These are phyloP conservation scores for Saccharum spontaneum DNA, from an alignment of 176 grass and related monocot species.

Conservation along the genomic window DNA sequence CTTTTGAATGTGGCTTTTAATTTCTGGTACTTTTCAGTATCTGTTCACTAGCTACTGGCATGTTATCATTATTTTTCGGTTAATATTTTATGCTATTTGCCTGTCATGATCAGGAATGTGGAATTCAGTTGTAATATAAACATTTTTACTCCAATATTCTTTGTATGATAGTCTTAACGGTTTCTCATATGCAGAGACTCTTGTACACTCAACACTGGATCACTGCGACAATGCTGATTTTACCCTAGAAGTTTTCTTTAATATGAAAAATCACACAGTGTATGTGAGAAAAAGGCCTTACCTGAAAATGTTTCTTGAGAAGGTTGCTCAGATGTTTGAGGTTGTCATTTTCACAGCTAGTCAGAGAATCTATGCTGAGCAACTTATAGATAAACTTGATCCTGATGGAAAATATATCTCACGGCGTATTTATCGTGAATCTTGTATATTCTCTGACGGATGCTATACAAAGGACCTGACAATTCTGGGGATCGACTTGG, in stretches of 20 bases:
- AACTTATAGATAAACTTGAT: conserved; percentile 90
- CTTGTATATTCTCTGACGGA: conserved; percentile 90
- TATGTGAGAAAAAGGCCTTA: conserved; percentile 86
- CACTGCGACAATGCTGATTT: conserved; percentile 69
- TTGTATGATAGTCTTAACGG: conserved; percentile 27
- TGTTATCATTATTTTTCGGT: not conserved
- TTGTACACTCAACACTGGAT: conserved; percentile 91
- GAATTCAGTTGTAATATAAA: conserved; percentile 13
- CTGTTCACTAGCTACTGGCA: not conserved
- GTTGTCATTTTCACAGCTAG: conserved; percentile 96
- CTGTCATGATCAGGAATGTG: not conserved
- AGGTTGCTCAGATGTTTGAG: conserved; percentile 85
- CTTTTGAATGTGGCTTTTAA: not conserved
- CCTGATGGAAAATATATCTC: conserved; percentile 83
- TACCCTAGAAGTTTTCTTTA: conserved; percentile 80
- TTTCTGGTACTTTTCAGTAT: not conserved
- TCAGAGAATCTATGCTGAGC: conserved; percentile 85
- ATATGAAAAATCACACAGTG: conserved; percentile 88
- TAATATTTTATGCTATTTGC: not conserved
- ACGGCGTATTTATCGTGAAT: conserved; percentile 75
- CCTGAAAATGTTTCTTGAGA: conserved; percentile 88
- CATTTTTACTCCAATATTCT: conserved; percentile 7
- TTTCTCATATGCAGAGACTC: conserved; percentile 81
- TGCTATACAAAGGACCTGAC: conserved; percentile 91
- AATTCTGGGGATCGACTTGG: conserved; percentile 79